Percentiles rank a stretch among this genome's conserved stretches.
These are phyloP conservation scores for Lathyrus sativus DNA, from an alignment of 306 rosid genomes.

Conservation along the genomic window DNA sequence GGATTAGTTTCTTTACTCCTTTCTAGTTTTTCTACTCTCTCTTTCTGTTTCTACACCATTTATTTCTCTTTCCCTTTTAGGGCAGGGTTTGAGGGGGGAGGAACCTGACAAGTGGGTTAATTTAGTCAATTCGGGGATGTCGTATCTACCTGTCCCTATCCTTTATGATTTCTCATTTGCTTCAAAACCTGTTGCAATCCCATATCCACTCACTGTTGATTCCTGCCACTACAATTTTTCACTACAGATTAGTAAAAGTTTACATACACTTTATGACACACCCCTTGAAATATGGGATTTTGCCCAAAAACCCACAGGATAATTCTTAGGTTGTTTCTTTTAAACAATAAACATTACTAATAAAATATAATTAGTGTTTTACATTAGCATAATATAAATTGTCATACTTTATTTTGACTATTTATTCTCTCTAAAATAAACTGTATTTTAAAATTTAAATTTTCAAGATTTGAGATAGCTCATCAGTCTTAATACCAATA, in stretches of 20 bases:
- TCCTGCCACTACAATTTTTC: constrained; percentile 32
- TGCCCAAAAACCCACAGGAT: background rate
- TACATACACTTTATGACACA: constrained; percentile 19
- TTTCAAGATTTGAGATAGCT: background rate
- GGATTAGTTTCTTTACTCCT: constrained; percentile 48
- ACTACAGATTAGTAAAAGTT: constrained; percentile 15
- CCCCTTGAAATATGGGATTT: constrained; percentile 32
- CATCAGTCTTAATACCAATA: background rate
- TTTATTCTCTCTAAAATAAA: background rate
- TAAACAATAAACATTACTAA: background rate
- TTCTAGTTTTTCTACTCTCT: constrained; percentile 16
- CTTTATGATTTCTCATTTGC: constrained; percentile 65
- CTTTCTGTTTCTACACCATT: background rate
- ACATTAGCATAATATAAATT: background rate
- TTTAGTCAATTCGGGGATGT: constrained; percentile 59
- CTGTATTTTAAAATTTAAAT: background rate
- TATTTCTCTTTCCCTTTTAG: constrained; percentile 40
- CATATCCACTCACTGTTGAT: constrained; percentile 39
- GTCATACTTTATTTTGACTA: background rate
- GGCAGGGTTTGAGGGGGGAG: constrained; percentile 40
- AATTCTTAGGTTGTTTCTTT: background rate
- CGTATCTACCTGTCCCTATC: constrained; percentile 72
- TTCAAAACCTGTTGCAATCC: constrained; percentile 68
- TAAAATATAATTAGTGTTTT: background rate
- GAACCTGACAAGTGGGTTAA: constrained; percentile 55